Evolutionary conservation across 2,329 filamentous ascomycete genomes (phyloP).

Genomic region (Zarea fungicola): DNA sequence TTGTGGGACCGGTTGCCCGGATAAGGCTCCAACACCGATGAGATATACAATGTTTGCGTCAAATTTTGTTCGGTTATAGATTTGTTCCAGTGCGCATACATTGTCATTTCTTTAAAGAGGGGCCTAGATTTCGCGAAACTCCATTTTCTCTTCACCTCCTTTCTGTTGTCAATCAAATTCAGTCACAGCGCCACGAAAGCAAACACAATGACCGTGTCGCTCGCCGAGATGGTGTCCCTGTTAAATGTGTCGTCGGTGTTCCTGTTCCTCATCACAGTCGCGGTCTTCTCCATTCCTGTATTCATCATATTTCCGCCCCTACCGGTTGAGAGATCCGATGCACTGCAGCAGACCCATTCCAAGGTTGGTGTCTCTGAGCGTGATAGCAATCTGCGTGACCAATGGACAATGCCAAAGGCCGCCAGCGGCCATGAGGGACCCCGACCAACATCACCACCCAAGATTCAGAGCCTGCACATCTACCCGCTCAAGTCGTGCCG

Average conservation of each 20-base stretch:
- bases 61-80: no score
- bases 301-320: slow-evolving; percentile 51
- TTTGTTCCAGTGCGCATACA: no score
- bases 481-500: slow-evolving; percentile 82
- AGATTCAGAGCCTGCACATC: slow-evolving; percentile 62
- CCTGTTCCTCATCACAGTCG: slow-evolving; percentile 38
- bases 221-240: slow-evolving; percentile 19
- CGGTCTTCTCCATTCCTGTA: slow-evolving; percentile 49
- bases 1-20: no score
- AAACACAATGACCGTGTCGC: slow-evolving; percentile 16
- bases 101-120: no score
- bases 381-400: slow-evolving; percentile 32
- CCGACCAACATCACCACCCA: slow-evolving; percentile 19
- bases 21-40: no score
- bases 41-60: no score
- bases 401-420: slow-evolving; percentile 13
- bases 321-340: slow-evolving; percentile 47
- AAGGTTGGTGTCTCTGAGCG: slow-evolving; percentile 37
- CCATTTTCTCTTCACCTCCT: no score
- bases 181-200: no score
- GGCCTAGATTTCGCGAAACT: no score
- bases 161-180: no score
- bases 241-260: slow-evolving; percentile 30
- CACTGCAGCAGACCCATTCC: slow-evolving; percentile 49
- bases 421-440: slow-evolving; percentile 12